Base-by-base conservation (phyloP, 106 monocot genomes). In the Phalaenopsis equestris region DNA sequence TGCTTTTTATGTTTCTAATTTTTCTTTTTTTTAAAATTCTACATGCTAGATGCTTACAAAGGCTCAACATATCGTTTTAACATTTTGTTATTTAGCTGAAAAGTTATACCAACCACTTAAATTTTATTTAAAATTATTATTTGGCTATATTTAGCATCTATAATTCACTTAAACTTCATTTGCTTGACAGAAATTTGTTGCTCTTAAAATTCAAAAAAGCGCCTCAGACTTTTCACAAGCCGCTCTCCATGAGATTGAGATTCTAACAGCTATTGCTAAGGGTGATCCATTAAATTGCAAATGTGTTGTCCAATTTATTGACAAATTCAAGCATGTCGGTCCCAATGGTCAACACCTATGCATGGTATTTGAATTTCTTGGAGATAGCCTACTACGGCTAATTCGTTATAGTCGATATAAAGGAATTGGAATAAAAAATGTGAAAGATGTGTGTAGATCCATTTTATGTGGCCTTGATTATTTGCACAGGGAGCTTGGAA, bases 311-410 rank as follows among this genome's bases (percentile, higher is more conserved):
- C 79, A 77, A 64, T 77, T 98, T 80, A 77, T 98, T 8, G 89
- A 98, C 80, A 86, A 88, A 70, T 98, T 98, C 72, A 98, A 88
- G 81, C 98, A 98, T 56, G 68, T 67, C 52, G 98, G 98, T 47
- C 98, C 98, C n/a, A 98, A 98, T 80, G 98, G 94, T 15, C 94
- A 89, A 70, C 98, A 98, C 70, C n/a, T 86, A 2, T 98, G 98
- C 85, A 58, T 98, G 57, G 92, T 92, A 4, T 79, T 84, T 68
- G 98, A 98, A 80, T 85, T 87, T 42, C 91, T 98, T 43, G 98
- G 98, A 72, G 94, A 98, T 45, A 98, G 94, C 80, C 84, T 98
- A 47, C 91, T 98, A 12, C 85, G 88, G 41, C 77, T 98, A 48
- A 89, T 98, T 42, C 87, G 88, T 1, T 89, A 94, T 77, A 98